Conservation (phyloP, 352 stramenopile species). For the Aphanomyces cochlioides region DNA sequence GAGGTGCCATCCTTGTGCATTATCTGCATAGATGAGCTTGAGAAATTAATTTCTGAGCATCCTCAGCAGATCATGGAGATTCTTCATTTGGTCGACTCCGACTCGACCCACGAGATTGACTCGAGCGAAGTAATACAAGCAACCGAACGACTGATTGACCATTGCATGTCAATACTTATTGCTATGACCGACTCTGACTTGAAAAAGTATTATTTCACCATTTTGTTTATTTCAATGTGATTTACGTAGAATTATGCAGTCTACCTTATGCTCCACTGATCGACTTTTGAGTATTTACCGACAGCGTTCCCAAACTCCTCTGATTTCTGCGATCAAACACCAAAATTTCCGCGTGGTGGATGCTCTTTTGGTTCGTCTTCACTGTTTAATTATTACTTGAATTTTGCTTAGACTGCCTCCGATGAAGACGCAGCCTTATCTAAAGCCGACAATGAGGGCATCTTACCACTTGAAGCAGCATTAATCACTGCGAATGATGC, state of each 20-base stretch:
- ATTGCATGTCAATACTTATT: slow-evolving; percentile 25
- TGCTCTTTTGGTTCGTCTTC: slow-evolving; percentile 43
- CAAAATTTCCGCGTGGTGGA: slow-evolving; percentile 77
- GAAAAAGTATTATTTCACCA: slow-evolving; percentile 11
- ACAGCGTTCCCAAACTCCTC: slow-evolving; percentile 52
- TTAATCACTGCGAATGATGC: slow-evolving; percentile 66
- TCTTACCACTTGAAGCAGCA: slow-evolving; percentile 66
- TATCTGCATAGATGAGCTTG: slow-evolving; percentile 20
- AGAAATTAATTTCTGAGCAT: not conserved
- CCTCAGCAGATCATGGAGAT: slow-evolving; percentile 22
- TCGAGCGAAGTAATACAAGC: not conserved
- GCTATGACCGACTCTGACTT: slow-evolving; percentile 24
- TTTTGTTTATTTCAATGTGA: slow-evolving; percentile 7
- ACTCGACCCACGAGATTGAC: not conserved
- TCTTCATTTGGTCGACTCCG: slow-evolving; percentile 25
- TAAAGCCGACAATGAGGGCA: slow-evolving; percentile 44
- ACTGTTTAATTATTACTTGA: not conserved
- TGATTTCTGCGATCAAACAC: slow-evolving; percentile 76
- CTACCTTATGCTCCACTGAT: slow-evolving; percentile 54
- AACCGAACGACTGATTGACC: slow-evolving; percentile 14
- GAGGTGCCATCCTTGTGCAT: slow-evolving; percentile 20
- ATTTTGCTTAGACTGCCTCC: not conserved
- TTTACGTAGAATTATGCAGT: slow-evolving; percentile 17
- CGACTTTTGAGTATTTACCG: slow-evolving; percentile 59
- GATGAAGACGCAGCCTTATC: slow-evolving; percentile 50